These are phyloP conservation scores for Talaromyces stipitatus DNA, from an alignment of 495 filamentous ascomycete species.

Conservation along the genomic window DNA sequence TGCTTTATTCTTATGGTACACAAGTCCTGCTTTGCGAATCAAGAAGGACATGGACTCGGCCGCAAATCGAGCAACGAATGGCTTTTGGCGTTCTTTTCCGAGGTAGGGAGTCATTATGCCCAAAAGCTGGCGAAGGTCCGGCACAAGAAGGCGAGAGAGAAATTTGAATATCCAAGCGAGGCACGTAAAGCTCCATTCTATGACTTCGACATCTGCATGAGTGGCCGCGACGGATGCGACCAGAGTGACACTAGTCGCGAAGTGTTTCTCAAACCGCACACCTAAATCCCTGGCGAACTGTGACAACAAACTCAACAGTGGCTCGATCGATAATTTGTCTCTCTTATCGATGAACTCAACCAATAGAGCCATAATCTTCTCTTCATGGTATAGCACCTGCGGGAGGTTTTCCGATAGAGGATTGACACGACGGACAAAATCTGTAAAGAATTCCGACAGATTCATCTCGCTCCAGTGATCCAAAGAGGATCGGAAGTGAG, in stretches of 20 bases:
- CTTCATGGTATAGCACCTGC: conserved; percentile 81
- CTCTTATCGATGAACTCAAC: conserved; percentile 68
- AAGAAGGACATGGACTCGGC: conserved; percentile 94
- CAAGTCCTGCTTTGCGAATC: conserved; percentile 74
- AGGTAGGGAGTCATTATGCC: conserved; percentile 78
- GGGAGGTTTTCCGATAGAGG: conserved; percentile 82
- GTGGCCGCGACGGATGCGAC: conserved; percentile 57
- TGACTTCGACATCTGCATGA: conserved; percentile 63
- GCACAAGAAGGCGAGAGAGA: conserved; percentile 74
- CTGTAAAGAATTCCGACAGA: conserved; percentile 67
- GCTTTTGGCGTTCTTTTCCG: conserved; percentile 71
- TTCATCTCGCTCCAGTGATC: conserved; percentile 90
- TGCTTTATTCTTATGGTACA: conserved; percentile 58
- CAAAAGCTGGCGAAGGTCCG: conserved; percentile 77
- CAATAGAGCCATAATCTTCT: conserved; percentile 72
- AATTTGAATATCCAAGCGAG: conserved; percentile 97
- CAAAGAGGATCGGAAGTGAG: conserved; percentile 74
- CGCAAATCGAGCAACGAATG: conserved; percentile 81
- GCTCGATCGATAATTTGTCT: conserved; percentile 71
- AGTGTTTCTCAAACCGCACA: conserved; percentile 80
- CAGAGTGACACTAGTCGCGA: conserved; percentile 59
- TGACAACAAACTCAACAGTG: conserved; percentile 72
- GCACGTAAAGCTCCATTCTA: conserved; percentile 95
- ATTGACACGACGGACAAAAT: conserved; percentile 63
- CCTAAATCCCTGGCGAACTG: conserved; percentile 92